These are phyloP conservation scores for Quercus mongolica DNA, from an alignment of 306 rosid species.

Conservation along the genomic window DNA sequence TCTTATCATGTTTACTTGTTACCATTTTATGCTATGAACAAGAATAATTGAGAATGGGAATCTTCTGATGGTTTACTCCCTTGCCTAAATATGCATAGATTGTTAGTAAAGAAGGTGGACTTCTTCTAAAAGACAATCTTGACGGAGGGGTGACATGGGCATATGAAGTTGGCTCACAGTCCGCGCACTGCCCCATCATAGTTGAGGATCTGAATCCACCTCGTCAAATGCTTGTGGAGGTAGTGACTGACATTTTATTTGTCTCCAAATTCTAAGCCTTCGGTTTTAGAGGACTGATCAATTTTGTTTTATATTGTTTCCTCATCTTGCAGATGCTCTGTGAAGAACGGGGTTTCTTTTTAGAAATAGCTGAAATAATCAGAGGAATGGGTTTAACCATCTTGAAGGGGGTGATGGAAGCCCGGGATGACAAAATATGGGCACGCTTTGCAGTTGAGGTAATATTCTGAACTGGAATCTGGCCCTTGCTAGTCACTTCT, in stretches of 20 bases:
- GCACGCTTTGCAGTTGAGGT: constrained; percentile 97
- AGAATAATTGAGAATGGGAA: background rate
- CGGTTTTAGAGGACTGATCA: background rate
- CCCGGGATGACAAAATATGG: constrained; percentile 80
- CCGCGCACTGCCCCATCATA: constrained; percentile 84
- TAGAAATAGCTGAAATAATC: constrained; percentile 89
- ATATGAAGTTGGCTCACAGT: constrained; percentile 80
- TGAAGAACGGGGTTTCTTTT: constrained; percentile 85
- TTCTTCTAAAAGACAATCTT: constrained; percentile 68
- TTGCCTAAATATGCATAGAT: constrained; percentile 48
- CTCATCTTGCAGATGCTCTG: constrained; percentile 75
- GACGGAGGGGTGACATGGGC: constrained; percentile 99
- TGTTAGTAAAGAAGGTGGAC: constrained; percentile 64
- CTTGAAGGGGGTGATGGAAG: constrained; percentile 88
- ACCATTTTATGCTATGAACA: background rate
- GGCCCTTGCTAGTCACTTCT: background rate
- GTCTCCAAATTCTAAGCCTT: background rate
- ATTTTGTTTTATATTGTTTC: background rate
- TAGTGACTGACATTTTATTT: constrained; percentile 21
- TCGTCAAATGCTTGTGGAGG: constrained; percentile 97
- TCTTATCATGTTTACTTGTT: background rate
- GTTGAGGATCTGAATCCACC: constrained; percentile 91
- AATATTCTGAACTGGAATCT: constrained; percentile 13
- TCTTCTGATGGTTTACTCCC: background rate
- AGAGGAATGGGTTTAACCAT: constrained; percentile 93